Conservation (phyloP, 2,329 filamentous ascomycete species). For the Paradendryphiella salina region DNA sequence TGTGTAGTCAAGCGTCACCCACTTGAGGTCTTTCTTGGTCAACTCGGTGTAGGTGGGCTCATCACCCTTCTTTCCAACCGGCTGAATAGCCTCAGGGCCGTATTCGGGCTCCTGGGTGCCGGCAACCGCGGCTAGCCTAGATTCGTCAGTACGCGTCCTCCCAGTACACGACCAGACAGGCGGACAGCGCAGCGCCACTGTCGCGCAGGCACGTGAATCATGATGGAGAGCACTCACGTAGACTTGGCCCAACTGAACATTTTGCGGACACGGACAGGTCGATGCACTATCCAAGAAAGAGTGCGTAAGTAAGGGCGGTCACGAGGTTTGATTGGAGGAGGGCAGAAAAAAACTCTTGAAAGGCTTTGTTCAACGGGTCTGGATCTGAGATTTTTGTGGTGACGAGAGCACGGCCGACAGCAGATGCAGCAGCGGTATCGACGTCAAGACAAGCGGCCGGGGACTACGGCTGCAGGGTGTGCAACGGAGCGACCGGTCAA, state of each 20-base stretch:
- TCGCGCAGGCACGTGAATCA: conserved; percentile 23
- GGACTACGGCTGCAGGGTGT: conserved; percentile 13
- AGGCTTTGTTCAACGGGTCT: conserved; percentile 29
- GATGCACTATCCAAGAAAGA: conserved; percentile 38
- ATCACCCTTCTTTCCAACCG: conserved; percentile 79
- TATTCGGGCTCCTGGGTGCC: conserved; percentile 97
- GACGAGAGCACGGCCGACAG: conserved; percentile 27
- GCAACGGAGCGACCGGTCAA: not conserved
- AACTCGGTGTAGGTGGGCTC: conserved; percentile 79
- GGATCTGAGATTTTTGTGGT: conserved; percentile 30
- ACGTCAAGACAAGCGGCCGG: conserved; percentile 16
- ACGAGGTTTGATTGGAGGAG: conserved; percentile 27
- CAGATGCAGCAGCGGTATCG: conserved; percentile 22
- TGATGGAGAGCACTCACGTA: conserved; percentile 62
- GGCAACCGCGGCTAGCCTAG: conserved; percentile 72
- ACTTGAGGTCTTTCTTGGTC: conserved; percentile 76
- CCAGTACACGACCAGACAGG: not conserved
- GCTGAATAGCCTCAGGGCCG: conserved; percentile 81
- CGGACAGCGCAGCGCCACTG: conserved; percentile 6
- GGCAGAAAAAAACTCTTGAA: conserved; percentile 35
- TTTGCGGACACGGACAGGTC: conserved; percentile 28
- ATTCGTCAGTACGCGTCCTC: conserved; percentile 21
- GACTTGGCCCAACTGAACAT: conserved; percentile 97
- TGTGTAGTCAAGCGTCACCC: conserved; percentile 79
- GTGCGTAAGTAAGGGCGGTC: conserved; percentile 32